Percentiles rank a stretch among this genome's conserved stretches.
These are phyloP conservation scores for Excoecaria agallocha DNA, from an alignment of 345 rosid species.

Conservation along the genomic window DNA sequence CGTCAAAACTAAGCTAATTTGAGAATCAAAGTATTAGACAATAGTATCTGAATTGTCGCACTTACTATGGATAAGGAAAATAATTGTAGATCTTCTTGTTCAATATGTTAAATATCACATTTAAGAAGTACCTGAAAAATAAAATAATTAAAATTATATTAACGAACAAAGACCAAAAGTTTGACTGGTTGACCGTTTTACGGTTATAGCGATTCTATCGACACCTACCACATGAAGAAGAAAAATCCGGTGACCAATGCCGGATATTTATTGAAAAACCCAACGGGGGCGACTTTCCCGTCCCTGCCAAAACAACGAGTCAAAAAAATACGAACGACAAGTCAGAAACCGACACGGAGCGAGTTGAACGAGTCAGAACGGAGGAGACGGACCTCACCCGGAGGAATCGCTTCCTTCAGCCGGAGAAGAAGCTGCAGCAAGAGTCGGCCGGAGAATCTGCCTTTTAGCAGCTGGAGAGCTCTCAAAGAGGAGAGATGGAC, in stretches of 20 bases:
- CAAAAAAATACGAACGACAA: slow-evolving; percentile 21
- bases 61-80: slow-evolving; percentile 97
- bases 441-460: slow-evolving; percentile 47
- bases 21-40: too few species aligned
- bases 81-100: slow-evolving; percentile 99
- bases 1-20: neutral
- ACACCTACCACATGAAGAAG: slow-evolving; percentile 89
- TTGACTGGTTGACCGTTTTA: neutral
- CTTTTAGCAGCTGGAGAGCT: slow-evolving; percentile 31
- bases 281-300: slow-evolving; percentile 49
- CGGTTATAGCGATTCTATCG: neutral
- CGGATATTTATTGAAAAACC: slow-evolving; percentile 71
- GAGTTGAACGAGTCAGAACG: slow-evolving; percentile 39
- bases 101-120: slow-evolving; percentile 91
- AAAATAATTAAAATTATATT: neutral
- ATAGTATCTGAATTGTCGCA: neutral
- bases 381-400: slow-evolving; percentile 93
- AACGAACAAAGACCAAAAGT: neutral
- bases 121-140: slow-evolving; percentile 70
- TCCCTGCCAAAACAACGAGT: slow-evolving; percentile 50
- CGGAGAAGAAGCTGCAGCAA: slow-evolving; percentile 66
- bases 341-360: slow-evolving; percentile 27
- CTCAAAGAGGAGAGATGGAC: slow-evolving; percentile 66
- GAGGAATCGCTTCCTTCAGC: slow-evolving; percentile 86
- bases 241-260: slow-evolving; percentile 83